Evolutionary conservation across 805 yeast genomes (phyloP).

Genomic region (Myxozyma kluyveri): DNA sequence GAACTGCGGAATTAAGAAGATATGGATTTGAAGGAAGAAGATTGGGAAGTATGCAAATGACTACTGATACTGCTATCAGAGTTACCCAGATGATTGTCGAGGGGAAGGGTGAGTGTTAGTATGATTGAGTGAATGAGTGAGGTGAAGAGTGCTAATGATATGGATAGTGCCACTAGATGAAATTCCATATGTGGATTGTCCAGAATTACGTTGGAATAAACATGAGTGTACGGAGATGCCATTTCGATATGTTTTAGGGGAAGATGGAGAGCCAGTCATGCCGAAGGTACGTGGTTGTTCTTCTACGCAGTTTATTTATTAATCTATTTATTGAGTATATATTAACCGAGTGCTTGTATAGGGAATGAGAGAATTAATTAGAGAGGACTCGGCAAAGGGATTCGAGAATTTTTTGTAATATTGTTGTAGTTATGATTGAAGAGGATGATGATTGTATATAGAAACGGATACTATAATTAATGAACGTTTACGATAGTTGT

Average conservation of each 20-base stretch:
- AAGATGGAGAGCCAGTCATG: slow-evolving; percentile 66
- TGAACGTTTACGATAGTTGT: too few species aligned
- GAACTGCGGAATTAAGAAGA: slow-evolving; percentile 86
- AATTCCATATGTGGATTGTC: slow-evolving; percentile 84
- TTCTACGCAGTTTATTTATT: too few species aligned
- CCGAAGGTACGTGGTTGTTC: slow-evolving; percentile 58
- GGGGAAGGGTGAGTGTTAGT: slow-evolving; percentile 39
- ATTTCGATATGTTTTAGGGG: slow-evolving; percentile 76
- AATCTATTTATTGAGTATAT: too few species aligned
- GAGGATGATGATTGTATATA: too few species aligned
- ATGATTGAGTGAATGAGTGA: neutral
- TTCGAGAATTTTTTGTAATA: slow-evolving; percentile 37
- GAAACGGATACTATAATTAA: too few species aligned
- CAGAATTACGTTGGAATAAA: slow-evolving; percentile 83
- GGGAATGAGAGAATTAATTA: slow-evolving; percentile 86
- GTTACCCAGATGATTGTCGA: slow-evolving; percentile 81
- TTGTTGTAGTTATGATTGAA: neutral
- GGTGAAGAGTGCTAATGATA: neutral
- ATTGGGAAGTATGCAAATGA: slow-evolving; percentile 87
- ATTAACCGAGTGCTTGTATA: too few species aligned
- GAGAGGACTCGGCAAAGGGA: slow-evolving; percentile 78
- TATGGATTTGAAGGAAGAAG: slow-evolving; percentile 86
- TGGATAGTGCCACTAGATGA: slow-evolving; percentile 52
- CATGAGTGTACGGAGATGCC: slow-evolving; percentile 98
- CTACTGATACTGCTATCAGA: slow-evolving; percentile 95